These are phyloP conservation scores for Aspergillus carbonarius DNA, from an alignment of 2,329 filamentous ascomycete species.

Conservation along the genomic window DNA sequence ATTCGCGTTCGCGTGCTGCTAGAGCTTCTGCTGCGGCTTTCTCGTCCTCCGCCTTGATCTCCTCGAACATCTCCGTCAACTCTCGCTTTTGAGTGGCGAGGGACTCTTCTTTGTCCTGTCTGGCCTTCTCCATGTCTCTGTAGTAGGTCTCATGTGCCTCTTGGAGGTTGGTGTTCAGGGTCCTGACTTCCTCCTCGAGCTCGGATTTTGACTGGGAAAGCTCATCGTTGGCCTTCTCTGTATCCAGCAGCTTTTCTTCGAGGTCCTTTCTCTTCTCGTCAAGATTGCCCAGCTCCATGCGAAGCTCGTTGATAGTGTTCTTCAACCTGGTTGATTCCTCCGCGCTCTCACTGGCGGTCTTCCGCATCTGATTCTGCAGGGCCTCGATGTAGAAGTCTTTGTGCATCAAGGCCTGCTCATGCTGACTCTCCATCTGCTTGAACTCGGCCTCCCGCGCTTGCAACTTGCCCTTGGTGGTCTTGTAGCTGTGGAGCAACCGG, in stretches of 20 bases:
- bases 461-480: constrained; percentile 52
- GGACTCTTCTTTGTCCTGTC: constrained; percentile 34
- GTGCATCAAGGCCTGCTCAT: constrained; percentile 51
- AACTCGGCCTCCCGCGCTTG: constrained; percentile 51
- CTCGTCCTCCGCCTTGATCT: constrained; percentile 45
- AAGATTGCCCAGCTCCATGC: constrained; percentile 50
- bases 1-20: constrained; percentile 43
- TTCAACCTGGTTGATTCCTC: constrained; percentile 47
- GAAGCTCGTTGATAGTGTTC: constrained; percentile 48
- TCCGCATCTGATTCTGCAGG: constrained; percentile 51
- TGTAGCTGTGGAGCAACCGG: constrained; percentile 47
- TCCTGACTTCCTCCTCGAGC: constrained; percentile 43
- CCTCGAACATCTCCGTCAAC: constrained; percentile 49
- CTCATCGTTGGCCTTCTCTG: constrained; percentile 45
- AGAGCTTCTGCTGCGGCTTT: constrained; percentile 38
- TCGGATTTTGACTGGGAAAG: constrained; percentile 47
- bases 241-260: constrained; percentile 46
- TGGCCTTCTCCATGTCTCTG: constrained; percentile 34
- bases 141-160: constrained; percentile 48
- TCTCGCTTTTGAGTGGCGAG: constrained; percentile 46
- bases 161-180: constrained; percentile 38
- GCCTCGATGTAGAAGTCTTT: constrained; percentile 56
- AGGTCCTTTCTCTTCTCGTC: constrained; percentile 55
- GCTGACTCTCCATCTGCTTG: constrained; percentile 49
- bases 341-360: constrained; percentile 50